Base-by-base conservation (phyloP, 306 rosid genomes). In the Castanopsis chinensis region DNA sequence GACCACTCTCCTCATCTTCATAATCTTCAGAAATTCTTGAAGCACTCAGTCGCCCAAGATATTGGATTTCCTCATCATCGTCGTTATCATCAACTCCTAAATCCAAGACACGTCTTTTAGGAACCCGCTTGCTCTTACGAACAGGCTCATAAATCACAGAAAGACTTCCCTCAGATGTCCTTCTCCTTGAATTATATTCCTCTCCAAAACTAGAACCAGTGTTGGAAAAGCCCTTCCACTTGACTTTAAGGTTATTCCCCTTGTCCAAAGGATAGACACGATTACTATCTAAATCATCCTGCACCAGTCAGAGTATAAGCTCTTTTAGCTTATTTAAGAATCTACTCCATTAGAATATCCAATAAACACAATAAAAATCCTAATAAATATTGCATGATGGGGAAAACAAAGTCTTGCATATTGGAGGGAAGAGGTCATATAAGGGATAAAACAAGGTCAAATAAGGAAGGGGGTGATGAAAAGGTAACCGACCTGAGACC, bases 111-210 rank as follows among this genome's bases (percentile, higher is more conserved):
- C 85, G 71, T 58, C 79, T 83, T 63, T 80, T 82, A 28, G 83
- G 80, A 80, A 77, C 71, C 54, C 87, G 65, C 59, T 85, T 87
- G 77, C 84, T 82, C 76, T 85, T 85, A 32, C 81, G 79, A 59
- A 78, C 87, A 15, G 71, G 58, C 61, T 80, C 85, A 30, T 71
- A 56, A 45, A 70, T 57, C 43, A 14, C 57, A 45, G 58, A 64
- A 74, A 5, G n/a, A 43, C 51, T 71, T 71, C 57, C 64, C 72
- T 55, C 30, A 14, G 43, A 53, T 37, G 63, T 12, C 61, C 28
- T 76, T 13, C 78, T 79, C 55, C 49, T 64, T 11, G 68, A 65
- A 81, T 72, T 63, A 69, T 67, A 18, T 49, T 77, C 85, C 67
- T 57, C 76, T 33, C 33, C 51, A 49, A 72, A 61, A 71, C 49